These are phyloP conservation scores for Arthrobotrys conoides DNA, from an alignment of 2,329 filamentous ascomycete species.

Conservation along the genomic window DNA sequence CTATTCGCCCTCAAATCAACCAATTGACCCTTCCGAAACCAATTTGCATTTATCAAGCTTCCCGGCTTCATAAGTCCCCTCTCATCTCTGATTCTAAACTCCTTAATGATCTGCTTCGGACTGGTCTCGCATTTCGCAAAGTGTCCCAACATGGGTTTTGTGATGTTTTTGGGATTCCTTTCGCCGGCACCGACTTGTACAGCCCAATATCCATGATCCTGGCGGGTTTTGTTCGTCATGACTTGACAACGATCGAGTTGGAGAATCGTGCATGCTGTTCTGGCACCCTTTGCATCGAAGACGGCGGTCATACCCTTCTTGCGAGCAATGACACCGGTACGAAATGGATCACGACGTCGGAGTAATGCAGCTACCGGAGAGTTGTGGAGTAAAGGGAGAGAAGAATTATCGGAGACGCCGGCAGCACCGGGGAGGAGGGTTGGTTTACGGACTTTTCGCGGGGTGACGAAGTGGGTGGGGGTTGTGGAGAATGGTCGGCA, in stretches of 20 bases:
- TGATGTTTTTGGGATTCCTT: constrained; percentile 81
- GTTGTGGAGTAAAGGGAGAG: constrained; percentile 70
- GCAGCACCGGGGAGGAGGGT: constrained; percentile 73
- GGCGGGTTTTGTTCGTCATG: constrained; percentile 84
- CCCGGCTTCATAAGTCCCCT: constrained; percentile 83
- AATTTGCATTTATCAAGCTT: constrained; percentile 82
- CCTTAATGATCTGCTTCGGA: constrained; percentile 85
- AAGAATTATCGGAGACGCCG: constrained; percentile 69
- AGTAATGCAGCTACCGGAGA: constrained; percentile 74
- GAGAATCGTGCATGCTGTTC: constrained; percentile 89
- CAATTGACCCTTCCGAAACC: constrained; percentile 91
- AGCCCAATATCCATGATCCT: constrained; percentile 90
- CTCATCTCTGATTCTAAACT: constrained; percentile 86
- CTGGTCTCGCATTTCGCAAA: constrained; percentile 85
- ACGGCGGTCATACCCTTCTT: constrained; percentile 98
- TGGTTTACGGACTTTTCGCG: constrained; percentile 64
- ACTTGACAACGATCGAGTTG: constrained; percentile 95
- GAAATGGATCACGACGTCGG: constrained; percentile 74
- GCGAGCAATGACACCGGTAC: constrained; percentile 84
- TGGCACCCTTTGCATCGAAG: constrained; percentile 81
- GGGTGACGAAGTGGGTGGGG: constrained; percentile 60
- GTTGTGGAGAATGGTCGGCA: constrained; percentile 63
- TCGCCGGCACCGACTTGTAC: constrained; percentile 88
- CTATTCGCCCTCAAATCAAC: constrained; percentile 86
- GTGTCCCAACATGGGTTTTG: constrained; percentile 87